Conservation (phyloP, 495 filamentous ascomycete genomes). For the Talaromyces trachyspermus region DNA sequence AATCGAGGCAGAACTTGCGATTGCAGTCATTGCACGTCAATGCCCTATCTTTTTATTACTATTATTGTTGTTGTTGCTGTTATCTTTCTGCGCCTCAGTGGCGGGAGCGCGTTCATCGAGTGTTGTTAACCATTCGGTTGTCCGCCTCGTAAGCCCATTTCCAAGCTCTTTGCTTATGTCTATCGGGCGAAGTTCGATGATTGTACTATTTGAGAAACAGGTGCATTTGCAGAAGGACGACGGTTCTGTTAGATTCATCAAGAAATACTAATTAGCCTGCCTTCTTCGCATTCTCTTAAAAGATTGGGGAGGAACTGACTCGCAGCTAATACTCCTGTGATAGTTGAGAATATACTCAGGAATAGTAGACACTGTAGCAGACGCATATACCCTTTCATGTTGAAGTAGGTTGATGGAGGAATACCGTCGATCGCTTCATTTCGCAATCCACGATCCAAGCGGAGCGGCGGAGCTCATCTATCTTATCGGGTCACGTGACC, state of each 20-base stretch:
- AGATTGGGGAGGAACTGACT: constrained; percentile 1
- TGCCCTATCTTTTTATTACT: constrained; percentile 28
- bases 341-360: neutral
- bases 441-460: neutral
- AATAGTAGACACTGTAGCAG: neutral
- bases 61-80: constrained; percentile 10
- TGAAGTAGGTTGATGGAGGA: too few relatives aligned
- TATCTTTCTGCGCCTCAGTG: constrained; percentile 8
- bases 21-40: constrained; percentile 79
- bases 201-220: constrained; percentile 84
- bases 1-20: constrained; percentile 78
- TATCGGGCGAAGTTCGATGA: constrained; percentile 55
- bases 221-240: constrained; percentile 98
- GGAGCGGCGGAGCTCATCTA: neutral
- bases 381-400: neutral
- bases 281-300: neutral
- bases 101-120: neutral
- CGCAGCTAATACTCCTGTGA: constrained; percentile 1
- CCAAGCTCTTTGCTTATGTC: constrained; percentile 27
- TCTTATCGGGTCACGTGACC: neutral
- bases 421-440: too few relatives aligned
- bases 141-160: constrained; percentile 10
- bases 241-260: constrained; percentile 29
- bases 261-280: neutral
- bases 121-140: too few relatives aligned